A percentile compares a stretch with the other conserved stretches of the same genome.
phyloP scores from a whole-genome alignment of 2,329 filamentous ascomycete species.

The Aspergillus ruber region DNA sequence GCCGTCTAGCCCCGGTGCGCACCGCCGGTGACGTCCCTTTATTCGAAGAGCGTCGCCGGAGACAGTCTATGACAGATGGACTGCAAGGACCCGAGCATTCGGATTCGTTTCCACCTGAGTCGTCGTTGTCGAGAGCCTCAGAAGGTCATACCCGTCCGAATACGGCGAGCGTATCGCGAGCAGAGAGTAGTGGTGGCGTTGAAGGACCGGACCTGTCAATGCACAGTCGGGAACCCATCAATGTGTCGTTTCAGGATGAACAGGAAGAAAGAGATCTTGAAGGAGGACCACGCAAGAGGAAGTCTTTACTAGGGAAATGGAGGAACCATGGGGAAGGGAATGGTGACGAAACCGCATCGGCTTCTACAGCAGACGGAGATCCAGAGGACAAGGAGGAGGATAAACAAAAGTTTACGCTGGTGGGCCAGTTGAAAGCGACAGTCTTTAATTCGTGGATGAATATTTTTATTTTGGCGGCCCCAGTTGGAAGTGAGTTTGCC shows the following conservation, averaged over 20 bases:
- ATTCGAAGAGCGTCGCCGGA: constrained; percentile 17
- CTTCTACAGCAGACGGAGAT: background rate
- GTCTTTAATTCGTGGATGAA: constrained; percentile 84
- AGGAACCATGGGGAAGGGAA: constrained; percentile 7
- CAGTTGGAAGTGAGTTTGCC: constrained; percentile 54
- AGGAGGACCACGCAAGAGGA: constrained; percentile 21
- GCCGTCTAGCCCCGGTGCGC: constrained; percentile 13
- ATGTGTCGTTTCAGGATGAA: constrained; percentile 15
- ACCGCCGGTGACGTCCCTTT: constrained; percentile 19
- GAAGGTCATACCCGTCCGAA: constrained; percentile 11
- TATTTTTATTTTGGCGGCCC: constrained; percentile 68
- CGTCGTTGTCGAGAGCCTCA: constrained; percentile 7
- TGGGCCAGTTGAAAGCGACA: constrained; percentile 53
- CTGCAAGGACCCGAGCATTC: constrained; percentile 18
- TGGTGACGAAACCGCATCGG: constrained; percentile 1
- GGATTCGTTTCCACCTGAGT: constrained; percentile 19
- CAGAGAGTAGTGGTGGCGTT: constrained; percentile 11
- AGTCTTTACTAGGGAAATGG: constrained; percentile 15
- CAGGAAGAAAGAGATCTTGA: constrained; percentile 6
- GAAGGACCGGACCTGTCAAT: constrained; percentile 17
- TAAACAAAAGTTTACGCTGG: constrained; percentile 31
- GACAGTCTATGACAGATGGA: constrained; percentile 18
- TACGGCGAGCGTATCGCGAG: background rate
- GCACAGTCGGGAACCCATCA: constrained; percentile 26
- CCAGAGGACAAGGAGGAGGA: constrained; percentile 2